phyloP scores from a whole-genome alignment of 23 red algal genomes.

The Chondrus crispus region DNA sequence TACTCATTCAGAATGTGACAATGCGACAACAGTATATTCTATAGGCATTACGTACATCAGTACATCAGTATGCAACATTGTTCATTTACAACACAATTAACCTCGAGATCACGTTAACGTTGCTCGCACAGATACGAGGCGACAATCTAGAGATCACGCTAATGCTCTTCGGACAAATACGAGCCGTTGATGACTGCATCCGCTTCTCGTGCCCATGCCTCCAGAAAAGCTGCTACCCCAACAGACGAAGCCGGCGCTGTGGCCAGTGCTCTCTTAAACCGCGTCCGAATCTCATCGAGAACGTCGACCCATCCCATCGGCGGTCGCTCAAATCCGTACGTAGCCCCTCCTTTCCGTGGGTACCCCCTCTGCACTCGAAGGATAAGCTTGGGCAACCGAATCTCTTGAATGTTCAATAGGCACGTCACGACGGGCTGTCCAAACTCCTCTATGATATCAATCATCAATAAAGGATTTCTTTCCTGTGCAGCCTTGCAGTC shows the following conservation, averaged over 20 bases:
- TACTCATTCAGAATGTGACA: too few species aligned
- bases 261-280: slow-evolving; percentile 64
- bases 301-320: slow-evolving; percentile 74
- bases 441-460: slow-evolving; percentile 60
- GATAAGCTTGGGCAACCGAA: slow-evolving; percentile 51
- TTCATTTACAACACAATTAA: too few species aligned
- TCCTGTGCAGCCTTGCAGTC: slow-evolving; percentile 56
- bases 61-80: too few species aligned
- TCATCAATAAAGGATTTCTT: slow-evolving; percentile 20
- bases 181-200: slow-evolving; percentile 59
- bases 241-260: slow-evolving; percentile 60
- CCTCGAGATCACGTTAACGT: too few species aligned
- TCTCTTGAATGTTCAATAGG: slow-evolving; percentile 31
- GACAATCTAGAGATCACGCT: too few species aligned
- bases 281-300: slow-evolving; percentile 8
- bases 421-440: slow-evolving; percentile 63
- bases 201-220: slow-evolving; percentile 65
- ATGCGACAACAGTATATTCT: too few species aligned
- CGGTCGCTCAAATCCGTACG: slow-evolving; percentile 69
- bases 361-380: slow-evolving; percentile 68
- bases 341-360: slow-evolving; percentile 67
- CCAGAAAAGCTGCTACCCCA: slow-evolving; percentile 61
- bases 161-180: slow-evolving; percentile 24
- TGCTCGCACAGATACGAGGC: too few species aligned
- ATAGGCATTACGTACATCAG: too few species aligned